phyloP scores from a whole-genome alignment of 192 early-diverging fungal genomes.

The Linnemannia zychae region DNA sequence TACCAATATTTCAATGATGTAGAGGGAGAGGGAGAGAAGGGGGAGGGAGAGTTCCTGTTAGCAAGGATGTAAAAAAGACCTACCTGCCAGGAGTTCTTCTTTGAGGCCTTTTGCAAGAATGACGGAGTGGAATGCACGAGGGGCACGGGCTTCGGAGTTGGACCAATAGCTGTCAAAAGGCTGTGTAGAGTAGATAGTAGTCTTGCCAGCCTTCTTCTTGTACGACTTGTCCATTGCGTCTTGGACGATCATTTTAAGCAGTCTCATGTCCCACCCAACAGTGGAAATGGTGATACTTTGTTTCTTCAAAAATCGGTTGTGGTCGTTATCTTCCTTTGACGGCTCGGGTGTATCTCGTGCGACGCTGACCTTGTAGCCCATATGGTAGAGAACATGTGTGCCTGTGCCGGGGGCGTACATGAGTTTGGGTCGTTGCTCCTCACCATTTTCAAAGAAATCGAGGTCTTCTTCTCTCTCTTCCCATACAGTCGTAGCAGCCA shows the following conservation, averaged over 20 bases:
- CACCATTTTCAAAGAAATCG: slow-evolving; percentile 11
- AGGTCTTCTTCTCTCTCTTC: not conserved
- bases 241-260: slow-evolving; percentile 41
- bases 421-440: slow-evolving; percentile 44
- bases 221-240: slow-evolving; percentile 55
- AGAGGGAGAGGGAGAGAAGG: not conserved
- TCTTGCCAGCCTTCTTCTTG: slow-evolving; percentile 56
- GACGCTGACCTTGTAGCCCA: slow-evolving; percentile 50
- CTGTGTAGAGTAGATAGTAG: slow-evolving; percentile 53
- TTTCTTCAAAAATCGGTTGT: slow-evolving; percentile 53
- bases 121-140: slow-evolving; percentile 61
- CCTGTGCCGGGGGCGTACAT: slow-evolving; percentile 48
- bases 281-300: slow-evolving; percentile 43
- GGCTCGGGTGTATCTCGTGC: slow-evolving; percentile 33
- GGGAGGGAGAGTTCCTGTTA: not conserved
- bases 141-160: slow-evolving; percentile 38
- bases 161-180: slow-evolving; percentile 56
- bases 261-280: slow-evolving; percentile 46
- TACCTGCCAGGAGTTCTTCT: slow-evolving; percentile 58
- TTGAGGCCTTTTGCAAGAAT: slow-evolving; percentile 62
- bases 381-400: slow-evolving; percentile 48
- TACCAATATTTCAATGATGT: not conserved
- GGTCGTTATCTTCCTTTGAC: slow-evolving; percentile 29
- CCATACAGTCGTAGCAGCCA: slow-evolving; percentile 7
- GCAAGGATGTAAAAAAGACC: not conserved